Conservation (phyloP, 495 filamentous ascomycete genomes). For the Penicillium ucsense region DNA sequence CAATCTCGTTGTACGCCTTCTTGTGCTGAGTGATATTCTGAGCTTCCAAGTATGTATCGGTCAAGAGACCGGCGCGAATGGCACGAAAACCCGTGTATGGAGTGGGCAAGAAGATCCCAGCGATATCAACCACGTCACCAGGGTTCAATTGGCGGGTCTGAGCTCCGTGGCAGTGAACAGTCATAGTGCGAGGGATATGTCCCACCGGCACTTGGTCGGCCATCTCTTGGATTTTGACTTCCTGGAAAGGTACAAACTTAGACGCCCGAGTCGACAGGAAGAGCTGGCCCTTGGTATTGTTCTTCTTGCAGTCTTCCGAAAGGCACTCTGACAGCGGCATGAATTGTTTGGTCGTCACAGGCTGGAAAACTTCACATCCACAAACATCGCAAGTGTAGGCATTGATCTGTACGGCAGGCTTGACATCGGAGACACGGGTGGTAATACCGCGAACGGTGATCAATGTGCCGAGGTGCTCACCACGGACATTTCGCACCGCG, state of each 20-base stretch:
- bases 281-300: slow-evolving; percentile 86
- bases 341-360: slow-evolving; percentile 83
- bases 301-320: slow-evolving; percentile 77
- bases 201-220: slow-evolving; percentile 97
- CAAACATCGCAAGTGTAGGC: slow-evolving; percentile 96
- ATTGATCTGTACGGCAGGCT: slow-evolving; percentile 92
- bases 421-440: slow-evolving; percentile 93
- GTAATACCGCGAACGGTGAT: slow-evolving; percentile 94
- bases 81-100: slow-evolving; percentile 98
- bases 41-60: slow-evolving; percentile 93
- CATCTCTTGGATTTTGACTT: slow-evolving; percentile 97
- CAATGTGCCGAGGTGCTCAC: slow-evolving; percentile 82
- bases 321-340: slow-evolving; percentile 75
- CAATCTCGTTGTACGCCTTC: slow-evolving; percentile 86
- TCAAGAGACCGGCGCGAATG: slow-evolving; percentile 86
- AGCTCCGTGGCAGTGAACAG: slow-evolving; percentile 79
- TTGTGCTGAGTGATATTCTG: slow-evolving; percentile 93
- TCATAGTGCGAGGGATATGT: slow-evolving; percentile 86
- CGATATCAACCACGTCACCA: slow-evolving; percentile 86
- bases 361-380: slow-evolving; percentile 95
- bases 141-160: slow-evolving; percentile 80
- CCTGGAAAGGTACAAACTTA: slow-evolving; percentile 95
- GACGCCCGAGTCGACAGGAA: slow-evolving; percentile 89
- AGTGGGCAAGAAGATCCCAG: slow-evolving; percentile 91
- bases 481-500: slow-evolving; percentile 84